These are phyloP conservation scores for Ceratobasidium sp. DNA, from an alignment of 1,284 basidiomycete species.

Conservation along the genomic window DNA sequence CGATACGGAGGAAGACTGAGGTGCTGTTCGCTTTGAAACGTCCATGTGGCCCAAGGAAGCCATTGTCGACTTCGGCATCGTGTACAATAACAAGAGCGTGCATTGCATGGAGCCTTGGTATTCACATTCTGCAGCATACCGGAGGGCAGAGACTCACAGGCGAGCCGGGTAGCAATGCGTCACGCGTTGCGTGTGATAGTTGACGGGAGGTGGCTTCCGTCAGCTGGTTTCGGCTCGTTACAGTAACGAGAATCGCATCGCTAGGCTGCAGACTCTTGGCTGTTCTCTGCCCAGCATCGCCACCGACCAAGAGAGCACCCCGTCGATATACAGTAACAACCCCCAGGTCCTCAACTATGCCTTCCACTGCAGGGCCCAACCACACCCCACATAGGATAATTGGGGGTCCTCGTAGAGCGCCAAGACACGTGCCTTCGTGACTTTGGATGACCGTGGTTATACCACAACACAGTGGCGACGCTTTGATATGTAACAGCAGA, in stretches of 20 bases:
- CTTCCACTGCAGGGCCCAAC: no score
- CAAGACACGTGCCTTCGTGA: no score
- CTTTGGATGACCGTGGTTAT: neutral
- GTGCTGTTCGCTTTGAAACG: neutral
- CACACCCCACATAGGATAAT: no score
- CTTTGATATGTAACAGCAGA: neutral
- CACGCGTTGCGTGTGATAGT: neutral
- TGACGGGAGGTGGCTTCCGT: neutral
- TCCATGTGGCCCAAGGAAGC: neutral
- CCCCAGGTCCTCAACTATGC: no score
- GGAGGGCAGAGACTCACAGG: neutral
- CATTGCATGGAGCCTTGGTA: neutral
- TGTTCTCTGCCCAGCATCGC: no score
- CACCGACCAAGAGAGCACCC: no score
- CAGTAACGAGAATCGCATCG: neutral
- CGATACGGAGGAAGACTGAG: neutral
- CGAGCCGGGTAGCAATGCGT: neutral
- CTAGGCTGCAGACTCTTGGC: neutral
- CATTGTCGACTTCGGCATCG: neutral
- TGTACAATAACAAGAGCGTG: neutral
- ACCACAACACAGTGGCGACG: neutral
- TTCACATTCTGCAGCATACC: neutral
- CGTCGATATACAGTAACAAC: no score
- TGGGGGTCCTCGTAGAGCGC: no score
- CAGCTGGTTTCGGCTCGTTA: neutral